Base-by-base conservation (phyloP, 768 basidiomycete genomes). In the Amanita brunnescens region DNA sequence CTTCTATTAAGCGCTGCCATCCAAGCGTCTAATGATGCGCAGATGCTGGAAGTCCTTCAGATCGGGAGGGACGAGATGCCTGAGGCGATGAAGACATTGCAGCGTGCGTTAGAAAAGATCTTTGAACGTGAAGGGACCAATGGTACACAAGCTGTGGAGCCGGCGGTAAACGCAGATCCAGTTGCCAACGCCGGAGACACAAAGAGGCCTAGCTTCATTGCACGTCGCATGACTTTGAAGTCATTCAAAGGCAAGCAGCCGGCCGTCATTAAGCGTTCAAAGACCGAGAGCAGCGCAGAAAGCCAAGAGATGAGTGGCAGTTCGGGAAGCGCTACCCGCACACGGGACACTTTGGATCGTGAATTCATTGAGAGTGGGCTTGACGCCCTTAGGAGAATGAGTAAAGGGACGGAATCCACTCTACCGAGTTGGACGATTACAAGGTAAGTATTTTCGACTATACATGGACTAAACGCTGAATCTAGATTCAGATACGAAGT, bases 341-440 rank as follows among this genome's bases (percentile, higher is more conserved):
- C 46, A 20, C 65, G 63, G 53, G 79, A 81, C 57, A 79, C 79
- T 16, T 72, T 87, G 23, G 80, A 87, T 56, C 72, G 73, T 32
- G 81, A 84, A 62, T 87, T 87, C 61, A 74, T 87, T 49, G 84
- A 87, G 61, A 77, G 72, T 30, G 81, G 85, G 5, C 81, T 88
- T 48, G 86, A 87, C 48, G 82, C 84, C 4, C 69, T 89, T 56
- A 67, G 80, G 49, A 69, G 85, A 55, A 66, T 89, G 70, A 83
- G 80, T 56, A 67, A 61, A 21, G 69, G 65, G 10, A 63, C 65
- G n/a, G 67, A 62, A 23, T 62, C 63, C 23, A 70, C 64, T 35
- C 57, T 87, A 26, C 87, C 87, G 0, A 75, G 71, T 55, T 90
- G 87, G 87, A 87, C 87, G 2, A 88, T 89, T 57, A 89, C 87